Conservation (phyloP, 148 eudicot genomes). For the Dysphania ambrosioides region DNA sequence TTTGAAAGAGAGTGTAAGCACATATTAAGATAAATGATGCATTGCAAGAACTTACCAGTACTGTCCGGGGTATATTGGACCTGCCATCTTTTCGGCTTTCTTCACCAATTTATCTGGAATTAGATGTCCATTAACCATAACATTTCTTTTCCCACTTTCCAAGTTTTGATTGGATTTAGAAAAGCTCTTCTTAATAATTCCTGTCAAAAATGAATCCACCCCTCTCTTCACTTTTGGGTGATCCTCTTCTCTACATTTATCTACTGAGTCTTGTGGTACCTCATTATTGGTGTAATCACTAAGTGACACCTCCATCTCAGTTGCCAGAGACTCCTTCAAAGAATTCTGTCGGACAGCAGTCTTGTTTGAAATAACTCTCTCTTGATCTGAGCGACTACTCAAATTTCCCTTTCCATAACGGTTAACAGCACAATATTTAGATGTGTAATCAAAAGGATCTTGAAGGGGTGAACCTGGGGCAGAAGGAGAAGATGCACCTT, state of each 20-base stretch:
- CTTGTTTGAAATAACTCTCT: conserved; percentile 38
- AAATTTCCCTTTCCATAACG: conserved; percentile 62
- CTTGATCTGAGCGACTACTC: conserved; percentile 56
- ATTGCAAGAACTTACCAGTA: conserved; percentile 61
- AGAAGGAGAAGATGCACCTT: conserved; percentile 40
- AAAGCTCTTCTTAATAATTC: conserved; percentile 67
- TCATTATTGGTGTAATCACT: conserved; percentile 54
- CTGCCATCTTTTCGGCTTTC: conserved; percentile 87
- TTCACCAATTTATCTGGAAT: conserved; percentile 66
- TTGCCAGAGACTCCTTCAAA: conserved; percentile 60
- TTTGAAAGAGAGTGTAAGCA: background rate
- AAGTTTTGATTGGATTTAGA: conserved; percentile 38
- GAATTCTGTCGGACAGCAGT: conserved; percentile 43
- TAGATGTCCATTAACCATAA: conserved; percentile 72
- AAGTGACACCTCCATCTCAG: conserved; percentile 71
- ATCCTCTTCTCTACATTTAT: conserved; percentile 49
- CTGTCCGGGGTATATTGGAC: conserved; percentile 74
- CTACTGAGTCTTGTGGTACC: conserved; percentile 54
- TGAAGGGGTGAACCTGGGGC: conserved; percentile 62
- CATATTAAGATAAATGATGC: background rate
- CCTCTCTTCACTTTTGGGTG: conserved; percentile 50
- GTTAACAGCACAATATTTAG: conserved; percentile 42
- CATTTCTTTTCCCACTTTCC: conserved; percentile 49
- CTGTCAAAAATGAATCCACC: conserved; percentile 59
- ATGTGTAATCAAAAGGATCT: conserved; percentile 65